phyloP scores from a whole-genome alignment of 495 filamentous ascomycete genomes.

The Aspergillus saccharolyticus region DNA sequence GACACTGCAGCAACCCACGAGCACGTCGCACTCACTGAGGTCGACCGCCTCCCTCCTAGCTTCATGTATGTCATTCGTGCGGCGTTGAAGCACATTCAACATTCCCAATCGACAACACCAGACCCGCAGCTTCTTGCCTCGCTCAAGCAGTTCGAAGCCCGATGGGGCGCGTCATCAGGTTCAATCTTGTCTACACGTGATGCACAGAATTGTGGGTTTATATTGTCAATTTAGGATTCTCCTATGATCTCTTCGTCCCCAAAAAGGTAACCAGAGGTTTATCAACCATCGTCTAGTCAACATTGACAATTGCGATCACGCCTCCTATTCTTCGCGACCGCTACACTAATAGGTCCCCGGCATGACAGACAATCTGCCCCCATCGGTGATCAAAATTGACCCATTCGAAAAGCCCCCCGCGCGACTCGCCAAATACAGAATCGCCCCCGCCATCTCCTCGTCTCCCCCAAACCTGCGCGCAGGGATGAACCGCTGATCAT shows the following conservation, averaged over 20 bases:
- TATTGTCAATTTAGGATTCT: too few relatives aligned
- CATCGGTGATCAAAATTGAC: conserved; percentile 50
- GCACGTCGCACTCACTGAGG: conserved; percentile 7
- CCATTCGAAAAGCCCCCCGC: conserved; percentile 59
- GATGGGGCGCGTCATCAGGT: not conserved
- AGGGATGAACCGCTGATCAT: conserved; percentile 40
- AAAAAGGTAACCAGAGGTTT: too few relatives aligned
- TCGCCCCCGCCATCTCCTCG: conserved; percentile 58
- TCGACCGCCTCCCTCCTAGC: conserved; percentile 19
- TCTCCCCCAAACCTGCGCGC: conserved; percentile 44
- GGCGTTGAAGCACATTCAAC: conserved; percentile 15
- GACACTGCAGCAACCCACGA: conserved; percentile 22
- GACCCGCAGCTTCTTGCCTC: not conserved
- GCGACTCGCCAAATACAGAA: conserved; percentile 57
- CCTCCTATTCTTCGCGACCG: too few relatives aligned
- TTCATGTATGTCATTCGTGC: conserved; percentile 20
- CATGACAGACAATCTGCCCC: conserved; percentile 31
- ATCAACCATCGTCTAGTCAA: too few relatives aligned
- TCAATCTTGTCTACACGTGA: too few relatives aligned
- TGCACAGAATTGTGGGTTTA: too few relatives aligned
- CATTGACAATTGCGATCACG: too few relatives aligned
- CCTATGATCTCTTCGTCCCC: too few relatives aligned
- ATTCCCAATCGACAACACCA: not conserved
- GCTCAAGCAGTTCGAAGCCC: not conserved
- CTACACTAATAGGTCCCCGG: not conserved